Evolutionary conservation across 108 stramenopile species (phyloP).

Genomic region (Pseudonitzschia multistriata): DNA sequence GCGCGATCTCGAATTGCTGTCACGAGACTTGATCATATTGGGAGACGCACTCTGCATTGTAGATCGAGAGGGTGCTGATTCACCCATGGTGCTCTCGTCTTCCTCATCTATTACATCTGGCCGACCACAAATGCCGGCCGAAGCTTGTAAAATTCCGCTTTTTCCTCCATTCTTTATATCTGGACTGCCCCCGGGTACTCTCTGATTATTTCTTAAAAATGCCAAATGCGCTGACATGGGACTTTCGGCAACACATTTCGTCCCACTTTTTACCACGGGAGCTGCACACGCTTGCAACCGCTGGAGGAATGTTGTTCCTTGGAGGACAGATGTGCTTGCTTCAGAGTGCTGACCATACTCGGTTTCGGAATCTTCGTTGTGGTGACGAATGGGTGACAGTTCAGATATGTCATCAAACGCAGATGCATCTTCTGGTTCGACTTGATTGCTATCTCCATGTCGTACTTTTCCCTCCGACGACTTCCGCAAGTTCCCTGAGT

Average conservation of each 20-base stretch:
- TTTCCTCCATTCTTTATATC: background rate
- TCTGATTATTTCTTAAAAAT: conserved; percentile 58
- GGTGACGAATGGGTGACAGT: conserved; percentile 47
- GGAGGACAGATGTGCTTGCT: conserved; percentile 42
- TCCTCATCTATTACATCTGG: conserved; percentile 59
- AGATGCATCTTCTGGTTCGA: background rate
- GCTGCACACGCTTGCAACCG: conserved; percentile 59
- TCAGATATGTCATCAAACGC: conserved; percentile 40
- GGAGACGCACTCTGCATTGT: conserved; percentile 3
- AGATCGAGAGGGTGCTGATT: background rate
- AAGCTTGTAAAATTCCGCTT: conserved; percentile 27
- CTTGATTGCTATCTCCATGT: conserved; percentile 5
- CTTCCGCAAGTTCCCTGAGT: background rate
- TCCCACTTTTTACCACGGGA: conserved; percentile 33
- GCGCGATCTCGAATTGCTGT: conserved; percentile 15
- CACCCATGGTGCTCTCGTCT: conserved; percentile 10
- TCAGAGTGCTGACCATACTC: conserved; percentile 42
- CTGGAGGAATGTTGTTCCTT: conserved; percentile 45
- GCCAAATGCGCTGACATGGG: conserved; percentile 59
- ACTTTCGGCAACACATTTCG: conserved; percentile 8
- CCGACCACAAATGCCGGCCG: conserved; percentile 55
- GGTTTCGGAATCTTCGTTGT: conserved; percentile 36
- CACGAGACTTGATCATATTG: conserved; percentile 3
- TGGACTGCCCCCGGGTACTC: conserved; percentile 1
- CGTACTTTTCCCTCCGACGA: background rate